Percentiles rank a stretch among this genome's conserved stretches.
Evolutionary conservation across 2,329 filamentous ascomycete genomes (phyloP).

Genomic region (Ophiognomonia clavigignenti-juglandacearum): DNA sequence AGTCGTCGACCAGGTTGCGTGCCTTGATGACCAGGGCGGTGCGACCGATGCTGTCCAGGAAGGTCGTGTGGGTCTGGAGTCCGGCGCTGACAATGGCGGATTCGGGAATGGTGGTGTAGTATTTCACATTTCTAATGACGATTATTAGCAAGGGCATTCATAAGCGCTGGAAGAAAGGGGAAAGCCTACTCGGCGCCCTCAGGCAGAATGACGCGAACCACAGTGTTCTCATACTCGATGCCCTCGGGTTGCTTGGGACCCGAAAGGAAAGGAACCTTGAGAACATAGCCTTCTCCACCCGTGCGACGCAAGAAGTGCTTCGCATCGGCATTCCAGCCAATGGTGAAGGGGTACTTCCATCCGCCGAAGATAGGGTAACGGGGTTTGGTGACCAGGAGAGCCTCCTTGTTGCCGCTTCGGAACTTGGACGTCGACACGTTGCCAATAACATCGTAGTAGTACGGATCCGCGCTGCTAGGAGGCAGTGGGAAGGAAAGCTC

Average conservation of each 20-base stretch:
- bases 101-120: slow-evolving; percentile 65
- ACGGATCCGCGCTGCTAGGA: slow-evolving; percentile 76
- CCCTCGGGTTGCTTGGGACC: slow-evolving; percentile 84
- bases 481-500: slow-evolving; percentile 76
- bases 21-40: slow-evolving; percentile 77
- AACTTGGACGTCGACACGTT: slow-evolving; percentile 95
- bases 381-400: slow-evolving; percentile 84
- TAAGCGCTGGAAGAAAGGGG: neutral
- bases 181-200: slow-evolving; percentile 77
- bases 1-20: slow-evolving; percentile 84
- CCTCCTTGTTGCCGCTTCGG: slow-evolving; percentile 69
- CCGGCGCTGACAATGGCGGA: slow-evolving; percentile 54
- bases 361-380: slow-evolving; percentile 95
- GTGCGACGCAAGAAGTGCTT: slow-evolving; percentile 68
- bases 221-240: slow-evolving; percentile 76
- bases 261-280: slow-evolving; percentile 90
- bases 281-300: slow-evolving; percentile 66
- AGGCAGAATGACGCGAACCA: slow-evolving; percentile 78
- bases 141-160: slow-evolving; percentile 24
- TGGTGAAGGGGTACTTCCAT: slow-evolving; percentile 96
- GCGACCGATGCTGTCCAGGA: slow-evolving; percentile 88
- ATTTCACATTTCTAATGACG: slow-evolving; percentile 70
- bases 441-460: slow-evolving; percentile 94
- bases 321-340: slow-evolving; percentile 91
- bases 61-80: slow-evolving; percentile 72